Conservation (phyloP, 768 basidiomycete species). For the Neoboletus subvelutipes region DNA sequence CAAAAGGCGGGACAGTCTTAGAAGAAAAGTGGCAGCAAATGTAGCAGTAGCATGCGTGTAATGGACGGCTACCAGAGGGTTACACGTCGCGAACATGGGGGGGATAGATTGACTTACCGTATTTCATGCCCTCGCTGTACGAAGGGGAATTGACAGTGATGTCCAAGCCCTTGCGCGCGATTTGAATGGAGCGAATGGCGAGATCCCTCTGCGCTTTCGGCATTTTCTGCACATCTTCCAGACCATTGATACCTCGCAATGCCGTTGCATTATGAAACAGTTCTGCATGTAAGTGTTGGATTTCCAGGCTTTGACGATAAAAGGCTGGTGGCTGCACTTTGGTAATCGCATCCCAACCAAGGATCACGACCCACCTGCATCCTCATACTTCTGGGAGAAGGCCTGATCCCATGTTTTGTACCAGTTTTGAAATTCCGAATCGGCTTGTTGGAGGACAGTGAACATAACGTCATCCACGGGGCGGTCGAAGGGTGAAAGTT, state of each 20-base stretch:
- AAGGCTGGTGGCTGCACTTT: constrained; percentile 52
- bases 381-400: constrained; percentile 80
- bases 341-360: constrained; percentile 6
- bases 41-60: constrained; percentile 92
- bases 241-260: constrained; percentile 77
- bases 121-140: constrained; percentile 91
- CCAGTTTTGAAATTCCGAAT: constrained; percentile 79
- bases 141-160: constrained; percentile 82
- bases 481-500: constrained; percentile 74
- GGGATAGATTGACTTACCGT: constrained; percentile 51
- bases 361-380: constrained; percentile 56
- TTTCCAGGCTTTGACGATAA: constrained; percentile 85
- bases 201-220: constrained; percentile 72
- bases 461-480: constrained; percentile 76
- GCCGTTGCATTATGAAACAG: constrained; percentile 84
- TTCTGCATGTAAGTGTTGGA: constrained; percentile 85
- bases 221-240: constrained; percentile 86
- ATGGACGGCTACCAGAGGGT: constrained; percentile 62
- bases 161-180: constrained; percentile 77
- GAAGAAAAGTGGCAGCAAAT: constrained; percentile 86
- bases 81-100: constrained; percentile 2
- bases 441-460: constrained; percentile 67
- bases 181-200: constrained; percentile 79
- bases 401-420: constrained; percentile 75
- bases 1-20: constrained; percentile 87